Percentiles rank a stretch among this genome's conserved stretches.
Evolutionary conservation across 2,329 filamentous ascomycete species (phyloP).

Genomic region (Dichotomopilus funicola): DNA sequence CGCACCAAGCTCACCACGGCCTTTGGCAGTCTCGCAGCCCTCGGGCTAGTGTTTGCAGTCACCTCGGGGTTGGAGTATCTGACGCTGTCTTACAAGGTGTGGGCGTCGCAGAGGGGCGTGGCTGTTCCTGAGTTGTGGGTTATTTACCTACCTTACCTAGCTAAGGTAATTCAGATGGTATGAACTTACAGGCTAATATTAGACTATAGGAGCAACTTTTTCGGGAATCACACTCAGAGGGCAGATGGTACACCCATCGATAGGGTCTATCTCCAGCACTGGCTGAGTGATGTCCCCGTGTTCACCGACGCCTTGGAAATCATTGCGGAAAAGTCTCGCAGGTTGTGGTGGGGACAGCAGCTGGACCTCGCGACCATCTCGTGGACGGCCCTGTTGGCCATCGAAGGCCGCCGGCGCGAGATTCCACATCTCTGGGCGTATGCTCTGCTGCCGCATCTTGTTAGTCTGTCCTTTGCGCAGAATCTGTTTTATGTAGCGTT

Average conservation of each 20-base stretch:
- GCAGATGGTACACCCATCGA: conserved; percentile 13
- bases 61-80: conserved; percentile 28
- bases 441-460: conserved; percentile 50
- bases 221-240: conserved; percentile 1
- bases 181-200: too few relatives aligned
- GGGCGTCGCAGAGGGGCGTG: conserved; percentile 34
- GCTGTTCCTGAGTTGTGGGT: conserved; percentile 27
- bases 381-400: conserved; percentile 51
- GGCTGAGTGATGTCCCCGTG: conserved; percentile 48
- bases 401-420: conserved; percentile 52
- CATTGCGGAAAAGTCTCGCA: conserved; percentile 45
- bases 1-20: conserved; percentile 29
- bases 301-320: conserved; percentile 48
- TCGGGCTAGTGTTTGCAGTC: conserved; percentile 26
- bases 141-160: neutral
- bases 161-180: too few relatives aligned
- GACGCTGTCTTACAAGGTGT: conserved; percentile 33
- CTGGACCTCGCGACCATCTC: conserved; percentile 47
- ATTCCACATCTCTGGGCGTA: conserved; percentile 51
- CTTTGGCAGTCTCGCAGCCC: conserved; percentile 30
- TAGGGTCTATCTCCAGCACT: conserved; percentile 37
- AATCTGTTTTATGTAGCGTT: conserved; percentile 57
- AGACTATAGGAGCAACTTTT: neutral
- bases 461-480: conserved; percentile 55
- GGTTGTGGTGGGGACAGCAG: conserved; percentile 59